Evolutionary conservation across 225 moss, liverwort and hornwort species (phyloP).

Genomic region (Neckera pumila): DNA sequence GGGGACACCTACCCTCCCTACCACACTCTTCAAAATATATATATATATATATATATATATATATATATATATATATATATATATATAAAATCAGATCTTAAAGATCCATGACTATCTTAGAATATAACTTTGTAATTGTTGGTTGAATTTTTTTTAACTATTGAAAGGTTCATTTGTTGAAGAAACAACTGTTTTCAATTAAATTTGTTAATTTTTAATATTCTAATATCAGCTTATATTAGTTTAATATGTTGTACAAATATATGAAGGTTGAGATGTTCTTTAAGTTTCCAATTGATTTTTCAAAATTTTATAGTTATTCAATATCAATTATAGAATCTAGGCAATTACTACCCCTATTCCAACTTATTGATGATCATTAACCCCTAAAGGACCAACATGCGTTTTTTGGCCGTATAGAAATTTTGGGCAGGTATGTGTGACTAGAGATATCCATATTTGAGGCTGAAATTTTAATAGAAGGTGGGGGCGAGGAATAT

Average conservation of each 20-base stretch:
- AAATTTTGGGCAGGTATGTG: too few species aligned
- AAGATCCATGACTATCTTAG: background rate
- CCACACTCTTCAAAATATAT: too few species aligned
- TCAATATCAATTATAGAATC: background rate
- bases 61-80: too few species aligned
- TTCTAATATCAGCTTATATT: background rate
- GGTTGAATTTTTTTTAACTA: background rate
- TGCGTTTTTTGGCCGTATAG: too few species aligned
- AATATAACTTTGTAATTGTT: background rate
- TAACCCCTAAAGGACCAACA: too few species aligned
- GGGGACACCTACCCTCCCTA: rapidly evolving
- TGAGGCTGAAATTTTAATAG: too few species aligned
- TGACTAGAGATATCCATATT: too few species aligned
- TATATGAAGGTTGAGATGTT: background rate
- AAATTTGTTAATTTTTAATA: too few species aligned
- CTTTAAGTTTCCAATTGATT: background rate
- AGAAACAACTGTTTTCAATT: background rate
- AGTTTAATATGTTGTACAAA: background rate
- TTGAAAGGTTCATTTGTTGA: background rate
- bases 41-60: too few species aligned
- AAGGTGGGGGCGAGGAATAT: too few species aligned
- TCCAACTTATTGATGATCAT: background rate
- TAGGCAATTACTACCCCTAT: background rate
- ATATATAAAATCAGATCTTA: background rate
- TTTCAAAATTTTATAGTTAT: background rate